Base-by-base conservation (phyloP, 306 rosid species). In the Medicago truncatula region DNA sequence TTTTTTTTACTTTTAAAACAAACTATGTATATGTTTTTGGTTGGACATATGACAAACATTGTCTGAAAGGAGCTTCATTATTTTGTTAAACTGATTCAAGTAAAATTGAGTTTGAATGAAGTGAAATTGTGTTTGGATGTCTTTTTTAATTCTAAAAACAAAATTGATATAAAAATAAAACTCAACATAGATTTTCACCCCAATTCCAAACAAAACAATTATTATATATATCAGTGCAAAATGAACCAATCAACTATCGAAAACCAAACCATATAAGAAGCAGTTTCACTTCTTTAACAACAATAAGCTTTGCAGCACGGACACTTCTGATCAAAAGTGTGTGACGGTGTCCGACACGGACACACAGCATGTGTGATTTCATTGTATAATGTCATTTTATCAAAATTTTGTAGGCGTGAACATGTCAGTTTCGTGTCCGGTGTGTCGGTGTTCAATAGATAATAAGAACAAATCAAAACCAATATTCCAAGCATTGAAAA, bases 261-360 rank as follows among this genome's bases (percentile, higher is more conserved):
- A 70, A 62, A 44, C 34, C 36, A 69, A 31, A 53, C 20, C n/a
- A 10, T 63, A 50, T 31, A 70, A 67, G 34, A 78, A 63, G 21
- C 56, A 76, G 31, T 47, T 80, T 23, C 66, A 38, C 17, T 21
- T 50, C 58, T 17, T 25, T 34, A 57, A 57, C 66, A 15, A 67
- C 40, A 28, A 20, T 23, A 23, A 23, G 28, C 28, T 23, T 23
- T 23, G 28, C 2, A 23, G 28, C 7, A 46, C 46, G 56, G 23
- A 31, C 6, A 31, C 36, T 31, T 31, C 36, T 31, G 36, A 31
- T 31, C 36, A 5, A 3, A 4, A 5, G 36, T 5, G 36, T 31
- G 36, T 31, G 1, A 5, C 6, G 36, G 36, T 31, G 36, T 31
- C 36, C 36, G 6, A 31, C 6, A 31, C 36, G 4, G 34, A 28